Percentiles rank a stretch among this genome's conserved stretches.
phyloP scores from a whole-genome alignment of 371 early-diverging fungal genomes.

The Mortierella sp. region DNA sequence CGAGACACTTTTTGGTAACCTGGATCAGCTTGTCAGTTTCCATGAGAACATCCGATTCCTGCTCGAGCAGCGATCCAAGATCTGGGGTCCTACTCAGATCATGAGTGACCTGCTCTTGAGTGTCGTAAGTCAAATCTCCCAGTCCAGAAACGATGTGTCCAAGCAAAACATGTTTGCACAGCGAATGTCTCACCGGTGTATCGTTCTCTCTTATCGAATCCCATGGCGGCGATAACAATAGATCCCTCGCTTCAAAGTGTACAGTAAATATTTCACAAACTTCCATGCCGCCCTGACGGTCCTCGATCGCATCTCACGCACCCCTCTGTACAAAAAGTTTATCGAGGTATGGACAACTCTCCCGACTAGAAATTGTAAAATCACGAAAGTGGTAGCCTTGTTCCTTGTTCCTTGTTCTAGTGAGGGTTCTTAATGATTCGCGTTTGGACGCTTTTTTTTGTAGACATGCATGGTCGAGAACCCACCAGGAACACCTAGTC shows the following conservation, averaged over 20 bases:
- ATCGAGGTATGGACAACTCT: constrained; percentile 34
- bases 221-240: constrained; percentile 2
- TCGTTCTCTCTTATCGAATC: background rate
- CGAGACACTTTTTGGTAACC: constrained; percentile 45
- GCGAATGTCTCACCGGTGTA: no score
- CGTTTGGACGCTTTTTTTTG: background rate
- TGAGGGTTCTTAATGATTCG: no score
- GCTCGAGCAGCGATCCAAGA: constrained; percentile 46
- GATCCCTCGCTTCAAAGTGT: constrained; percentile 51
- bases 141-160: no score
- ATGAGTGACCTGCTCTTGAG: constrained; percentile 44
- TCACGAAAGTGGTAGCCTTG: no score
- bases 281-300: constrained; percentile 36
- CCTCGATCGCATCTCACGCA: constrained; percentile 47
- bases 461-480: constrained; percentile 39
- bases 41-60: constrained; percentile 34
- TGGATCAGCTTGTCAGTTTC: constrained; percentile 36
- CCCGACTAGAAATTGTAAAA: no score
- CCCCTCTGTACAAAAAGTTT: constrained; percentile 37
- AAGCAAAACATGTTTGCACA: no score
- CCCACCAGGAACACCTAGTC: constrained; percentile 46
- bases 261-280: constrained; percentile 49
- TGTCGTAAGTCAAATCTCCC: constrained; percentile 37
- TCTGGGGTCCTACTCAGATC: constrained; percentile 54
- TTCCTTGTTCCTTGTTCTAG: no score